Percentiles rank a stretch among this genome's conserved stretches.
phyloP scores from a whole-genome alignment of 2,329 filamentous ascomycete species.

The Chaetomium sp. region DNA sequence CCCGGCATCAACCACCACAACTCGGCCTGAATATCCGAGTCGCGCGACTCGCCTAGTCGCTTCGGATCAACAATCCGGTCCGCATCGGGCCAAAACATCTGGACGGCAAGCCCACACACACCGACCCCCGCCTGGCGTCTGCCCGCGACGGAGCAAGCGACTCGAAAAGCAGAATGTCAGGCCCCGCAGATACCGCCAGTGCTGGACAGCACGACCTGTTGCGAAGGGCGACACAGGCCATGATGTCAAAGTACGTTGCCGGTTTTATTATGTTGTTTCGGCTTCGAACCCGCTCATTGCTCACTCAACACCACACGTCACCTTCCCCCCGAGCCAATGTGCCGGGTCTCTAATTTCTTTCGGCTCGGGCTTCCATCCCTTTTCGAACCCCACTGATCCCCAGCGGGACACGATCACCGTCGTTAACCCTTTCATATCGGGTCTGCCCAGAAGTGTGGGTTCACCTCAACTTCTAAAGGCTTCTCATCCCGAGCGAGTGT shows the following conservation, averaged over 20 bases:
- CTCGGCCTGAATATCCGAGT: background rate
- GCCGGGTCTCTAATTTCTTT: background rate
- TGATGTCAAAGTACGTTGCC: slow-evolving; percentile 53
- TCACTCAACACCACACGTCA: background rate
- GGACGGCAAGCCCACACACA: background rate
- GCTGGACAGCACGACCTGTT: slow-evolving; percentile 47
- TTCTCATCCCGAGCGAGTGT: too few species aligned
- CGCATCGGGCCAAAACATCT: background rate
- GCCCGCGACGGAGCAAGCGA: slow-evolving; percentile 5
- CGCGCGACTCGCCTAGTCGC: background rate
- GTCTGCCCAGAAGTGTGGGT: too few species aligned
- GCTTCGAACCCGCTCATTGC: background rate
- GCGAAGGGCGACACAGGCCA: slow-evolving; percentile 54
- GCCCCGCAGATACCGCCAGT: slow-evolving; percentile 37
- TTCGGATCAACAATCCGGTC: background rate
- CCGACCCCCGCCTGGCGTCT: slow-evolving; percentile 8
- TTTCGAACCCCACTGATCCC: too few species aligned
- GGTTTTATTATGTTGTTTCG: slow-evolving; percentile 12
- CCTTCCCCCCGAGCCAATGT: background rate
- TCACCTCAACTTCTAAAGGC: background rate
- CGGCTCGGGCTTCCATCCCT: slow-evolving; percentile 2
- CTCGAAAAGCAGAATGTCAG: slow-evolving; percentile 38
- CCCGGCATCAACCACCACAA: background rate
- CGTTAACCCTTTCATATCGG: too few species aligned
- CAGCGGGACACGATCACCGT: too few species aligned